Evolutionary conservation across 116 monocot genomes (phyloP).

Genomic region (Papilionanthe hybrid): DNA sequence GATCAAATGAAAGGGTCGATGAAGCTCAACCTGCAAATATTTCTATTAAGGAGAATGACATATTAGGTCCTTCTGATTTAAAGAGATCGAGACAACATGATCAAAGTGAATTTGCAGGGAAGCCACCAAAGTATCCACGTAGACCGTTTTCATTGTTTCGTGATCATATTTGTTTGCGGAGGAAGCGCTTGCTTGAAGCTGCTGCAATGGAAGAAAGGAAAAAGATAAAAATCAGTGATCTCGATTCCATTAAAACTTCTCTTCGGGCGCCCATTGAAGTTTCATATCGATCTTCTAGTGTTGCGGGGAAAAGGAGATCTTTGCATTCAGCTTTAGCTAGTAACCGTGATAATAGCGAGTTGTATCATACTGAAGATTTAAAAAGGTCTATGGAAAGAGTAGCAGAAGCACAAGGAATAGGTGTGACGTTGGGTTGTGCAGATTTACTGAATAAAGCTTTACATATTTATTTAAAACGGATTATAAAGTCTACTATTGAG

Average conservation of each 20-base stretch:
- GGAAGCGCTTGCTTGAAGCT: not conserved
- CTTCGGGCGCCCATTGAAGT: slow-evolving; percentile 57
- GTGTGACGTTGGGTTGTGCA: slow-evolving; percentile 62
- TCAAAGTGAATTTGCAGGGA: slow-evolving; percentile 26
- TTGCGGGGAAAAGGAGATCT: slow-evolving; percentile 30
- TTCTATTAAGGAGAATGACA: slow-evolving; percentile 27
- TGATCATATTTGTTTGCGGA: slow-evolving; percentile 11
- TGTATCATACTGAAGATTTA: slow-evolving; percentile 51
- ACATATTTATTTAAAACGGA: slow-evolving; percentile 64
- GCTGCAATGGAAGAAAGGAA: slow-evolving; percentile 17
- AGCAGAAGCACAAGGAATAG: slow-evolving; percentile 50
- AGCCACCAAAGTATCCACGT: slow-evolving; percentile 20
- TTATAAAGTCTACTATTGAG: slow-evolving; percentile 55
- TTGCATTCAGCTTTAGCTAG: slow-evolving; percentile 20
- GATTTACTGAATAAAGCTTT: slow-evolving; percentile 70
- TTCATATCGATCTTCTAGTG: slow-evolving; percentile 38
- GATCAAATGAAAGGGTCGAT: slow-evolving; percentile 42
- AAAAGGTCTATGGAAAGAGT: slow-evolving; percentile 67
- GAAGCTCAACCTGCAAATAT: not conserved
- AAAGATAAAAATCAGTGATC: slow-evolving; percentile 5
- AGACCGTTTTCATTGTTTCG: slow-evolving; percentile 10
- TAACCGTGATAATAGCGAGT: slow-evolving; percentile 33
- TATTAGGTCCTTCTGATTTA: slow-evolving; percentile 22
- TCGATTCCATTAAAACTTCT: slow-evolving; percentile 13
- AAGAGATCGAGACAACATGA: slow-evolving; percentile 32